These are phyloP conservation scores for Pelargonium fulgidum DNA, from an alignment of 441 rosid genomes.

Conservation along the genomic window DNA sequence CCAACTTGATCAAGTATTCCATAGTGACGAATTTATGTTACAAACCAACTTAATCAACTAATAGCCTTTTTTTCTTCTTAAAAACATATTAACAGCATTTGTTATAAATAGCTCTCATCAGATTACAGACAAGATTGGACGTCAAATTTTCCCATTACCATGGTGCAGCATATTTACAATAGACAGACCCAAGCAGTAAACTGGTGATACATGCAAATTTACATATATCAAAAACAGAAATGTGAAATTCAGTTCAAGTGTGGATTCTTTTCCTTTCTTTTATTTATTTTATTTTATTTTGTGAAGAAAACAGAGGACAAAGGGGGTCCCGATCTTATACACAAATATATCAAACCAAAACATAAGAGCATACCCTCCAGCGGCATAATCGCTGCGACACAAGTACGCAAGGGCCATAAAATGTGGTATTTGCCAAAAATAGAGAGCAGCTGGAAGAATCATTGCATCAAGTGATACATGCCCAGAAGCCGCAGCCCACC, in stretches of 20 bases:
- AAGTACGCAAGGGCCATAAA: slow-evolving; percentile 94
- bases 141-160: neutral
- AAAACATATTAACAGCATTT: neutral
- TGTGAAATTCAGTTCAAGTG: neutral
- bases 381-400: slow-evolving; percentile 84
- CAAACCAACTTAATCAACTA: no score
- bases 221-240: neutral
- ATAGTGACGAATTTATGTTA: neutral
- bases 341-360: slow-evolving; percentile 6
- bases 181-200: neutral
- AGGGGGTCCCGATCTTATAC: neutral
- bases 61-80: neutral
- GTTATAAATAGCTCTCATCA: neutral
- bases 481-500: slow-evolving; percentile 93
- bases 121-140: neutral
- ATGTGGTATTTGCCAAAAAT: slow-evolving; percentile 98
- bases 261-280: neutral
- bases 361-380: slow-evolving; percentile 68
- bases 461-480: slow-evolving; percentile 55
- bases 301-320: neutral
- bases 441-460: slow-evolving; percentile 91
- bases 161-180: neutral
- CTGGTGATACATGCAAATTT: neutral
- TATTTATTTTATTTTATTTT: neutral
- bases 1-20: neutral